Evolutionary conservation across 1,284 basidiomycete genomes (phyloP).

Genomic region (Peniophora sp.): DNA sequence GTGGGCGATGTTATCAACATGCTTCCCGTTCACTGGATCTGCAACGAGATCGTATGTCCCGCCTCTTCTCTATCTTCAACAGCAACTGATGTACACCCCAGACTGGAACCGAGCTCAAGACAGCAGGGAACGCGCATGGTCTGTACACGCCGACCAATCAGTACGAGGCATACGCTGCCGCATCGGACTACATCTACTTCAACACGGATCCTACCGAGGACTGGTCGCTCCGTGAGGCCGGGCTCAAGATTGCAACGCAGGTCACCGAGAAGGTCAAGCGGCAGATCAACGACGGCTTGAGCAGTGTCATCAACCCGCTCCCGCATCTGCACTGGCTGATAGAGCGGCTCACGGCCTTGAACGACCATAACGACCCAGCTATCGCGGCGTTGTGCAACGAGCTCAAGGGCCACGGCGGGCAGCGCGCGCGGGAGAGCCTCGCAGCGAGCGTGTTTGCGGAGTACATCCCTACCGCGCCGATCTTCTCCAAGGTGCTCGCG

Average conservation of each 20-base stretch:
- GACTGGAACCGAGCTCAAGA: slow-evolving; percentile 60
- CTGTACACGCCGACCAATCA: slow-evolving; percentile 41
- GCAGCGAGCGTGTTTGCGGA: slow-evolving; percentile 37
- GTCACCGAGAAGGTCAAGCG: slow-evolving; percentile 33
- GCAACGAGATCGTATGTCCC: slow-evolving; percentile 49
- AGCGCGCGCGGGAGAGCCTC: slow-evolving; percentile 21
- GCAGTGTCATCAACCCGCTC: background rate
- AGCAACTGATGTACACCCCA: slow-evolving; percentile 13
- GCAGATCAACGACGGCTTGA: slow-evolving; percentile 22
- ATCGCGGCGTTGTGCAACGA: slow-evolving; percentile 9
- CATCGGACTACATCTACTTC: slow-evolving; percentile 57
- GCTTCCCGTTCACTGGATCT: slow-evolving; percentile 59
- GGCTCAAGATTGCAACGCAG: slow-evolving; percentile 30
- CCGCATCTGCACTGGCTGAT: slow-evolving; percentile 8
- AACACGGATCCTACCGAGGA: slow-evolving; percentile 48
- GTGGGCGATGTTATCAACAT: slow-evolving; percentile 67
- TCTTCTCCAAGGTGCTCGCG: slow-evolving; percentile 48
- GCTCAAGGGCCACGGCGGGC: slow-evolving; percentile 7
- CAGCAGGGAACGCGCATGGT: slow-evolving; percentile 34
- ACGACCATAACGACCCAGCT: slow-evolving; percentile 15
- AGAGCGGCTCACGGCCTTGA: slow-evolving; percentile 13
- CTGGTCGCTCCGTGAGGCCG: slow-evolving; percentile 48
- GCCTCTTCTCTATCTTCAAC: background rate
- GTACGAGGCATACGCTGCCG: slow-evolving; percentile 42
- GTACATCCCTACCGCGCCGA: slow-evolving; percentile 39